Conservation (phyloP, 768 basidiomycete species). For the Pleurotus giganteus region DNA sequence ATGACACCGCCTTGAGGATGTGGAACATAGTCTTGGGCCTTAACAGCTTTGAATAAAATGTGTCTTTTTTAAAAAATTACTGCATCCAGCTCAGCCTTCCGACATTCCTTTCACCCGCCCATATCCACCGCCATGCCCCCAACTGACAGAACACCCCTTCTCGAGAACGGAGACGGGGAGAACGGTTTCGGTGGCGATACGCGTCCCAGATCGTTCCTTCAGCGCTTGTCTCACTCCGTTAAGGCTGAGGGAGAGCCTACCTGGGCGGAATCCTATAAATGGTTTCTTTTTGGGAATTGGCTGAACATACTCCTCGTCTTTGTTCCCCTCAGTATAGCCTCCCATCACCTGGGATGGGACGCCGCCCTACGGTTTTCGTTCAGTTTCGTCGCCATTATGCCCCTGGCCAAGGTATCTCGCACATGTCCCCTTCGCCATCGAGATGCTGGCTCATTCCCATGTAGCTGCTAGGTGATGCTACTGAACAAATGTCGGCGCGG, state of each 20-base stretch:
- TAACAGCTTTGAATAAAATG: slow-evolving; percentile 7
- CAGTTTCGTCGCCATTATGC: slow-evolving; percentile 82
- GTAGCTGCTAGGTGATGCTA: slow-evolving; percentile 76
- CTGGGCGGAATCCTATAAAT: slow-evolving; percentile 54
- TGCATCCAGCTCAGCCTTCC: background rate
- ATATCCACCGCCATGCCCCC: slow-evolving; percentile 29
- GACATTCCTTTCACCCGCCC: slow-evolving; percentile 7
- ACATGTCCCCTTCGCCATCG: background rate
- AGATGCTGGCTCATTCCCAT: slow-evolving; percentile 6
- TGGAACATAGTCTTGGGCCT: background rate
- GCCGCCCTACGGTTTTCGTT: slow-evolving; percentile 70
- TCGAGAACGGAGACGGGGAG: slow-evolving; percentile 40
- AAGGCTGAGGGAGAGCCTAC: slow-evolving; percentile 65
- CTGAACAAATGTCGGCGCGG: slow-evolving; percentile 75
- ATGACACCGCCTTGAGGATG: slow-evolving; percentile 15
- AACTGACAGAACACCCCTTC: slow-evolving; percentile 47
- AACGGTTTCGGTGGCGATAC: slow-evolving; percentile 31
- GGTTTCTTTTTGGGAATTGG: slow-evolving; percentile 64
- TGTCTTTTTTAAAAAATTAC: slow-evolving; percentile 14
- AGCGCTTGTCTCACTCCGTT: slow-evolving; percentile 38
- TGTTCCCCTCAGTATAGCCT: slow-evolving; percentile 67
- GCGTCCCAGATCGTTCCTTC: slow-evolving; percentile 22
- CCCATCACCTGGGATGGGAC: slow-evolving; percentile 73
- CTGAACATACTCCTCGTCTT: slow-evolving; percentile 78
- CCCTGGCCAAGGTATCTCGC: slow-evolving; percentile 72